Evolutionary conservation across 2,329 filamentous ascomycete genomes (phyloP), one percentile per base, ranked within the genome.

Genomic region (Clonostachys chloroleuca): DNA sequence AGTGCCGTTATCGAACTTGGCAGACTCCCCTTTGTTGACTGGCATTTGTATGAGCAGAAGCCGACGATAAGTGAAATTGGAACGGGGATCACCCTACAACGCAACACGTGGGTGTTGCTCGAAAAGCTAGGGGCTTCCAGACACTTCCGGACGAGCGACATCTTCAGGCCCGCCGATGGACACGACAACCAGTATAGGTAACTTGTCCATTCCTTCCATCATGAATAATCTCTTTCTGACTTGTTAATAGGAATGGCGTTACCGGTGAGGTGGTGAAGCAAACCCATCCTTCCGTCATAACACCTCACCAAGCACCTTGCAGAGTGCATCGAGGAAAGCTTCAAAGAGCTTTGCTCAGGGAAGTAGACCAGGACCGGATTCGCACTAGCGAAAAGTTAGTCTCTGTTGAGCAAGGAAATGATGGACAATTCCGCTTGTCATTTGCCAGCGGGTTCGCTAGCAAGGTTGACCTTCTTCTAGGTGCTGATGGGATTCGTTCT

Each of bases 401-500:
- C 0, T 52, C 50, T 1, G 52, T 78, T 3, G 56, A 68, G 5
- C 60, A 77, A 44, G 49, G 68, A 3, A 54, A 59, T 0, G 52
- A 48, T 14, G 57, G 55, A 1, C 72, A 69, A 5, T 59, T 75
- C 2, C 52, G 59, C 4, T 57, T 80, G 9, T 42, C 48, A 0
- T 80, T 82, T 48, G 62, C 69, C 12, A 75, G 80, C 51, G 67
- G 69, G 4, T 55, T 54, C 5, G 45, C 42, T 1, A 66, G 65
- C 3, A 56, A 64, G 13, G 67, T 67, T 3, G 74, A 77, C 50
- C 55, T 80, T 1, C 64, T 79, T 1, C 65, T 80, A 3, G 76
- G 75, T 1, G 76, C 73, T 5, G 74, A 80, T 53, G 74, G 77
- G 4, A 78, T 78, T 45, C 68, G 73, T 49, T 77, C 74, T 5